These are phyloP conservation scores for Cyclospora cayetanensis DNA, from an alignment of 169 alveolate genomes.

Conservation along the genomic window DNA sequence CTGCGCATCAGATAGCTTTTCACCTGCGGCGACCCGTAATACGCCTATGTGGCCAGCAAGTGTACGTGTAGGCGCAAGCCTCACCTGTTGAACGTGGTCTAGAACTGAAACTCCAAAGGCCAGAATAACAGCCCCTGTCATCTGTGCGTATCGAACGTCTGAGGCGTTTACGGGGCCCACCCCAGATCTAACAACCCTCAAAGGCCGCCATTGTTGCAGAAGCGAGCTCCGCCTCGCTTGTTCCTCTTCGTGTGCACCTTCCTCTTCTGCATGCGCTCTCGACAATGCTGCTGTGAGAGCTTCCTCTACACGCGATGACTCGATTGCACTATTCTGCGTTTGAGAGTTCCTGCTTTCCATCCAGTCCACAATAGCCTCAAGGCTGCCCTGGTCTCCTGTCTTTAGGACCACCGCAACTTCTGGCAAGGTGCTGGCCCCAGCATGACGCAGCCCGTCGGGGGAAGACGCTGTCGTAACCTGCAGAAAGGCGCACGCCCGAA, in stretches of 20 bases:
- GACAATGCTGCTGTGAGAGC: neutral
- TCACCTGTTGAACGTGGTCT: conserved; percentile 35
- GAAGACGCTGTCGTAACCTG: neutral
- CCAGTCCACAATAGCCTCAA: conserved; percentile 50
- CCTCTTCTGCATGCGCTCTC: neutral
- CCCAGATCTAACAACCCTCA: conserved; percentile 22
- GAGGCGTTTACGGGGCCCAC: conserved; percentile 59
- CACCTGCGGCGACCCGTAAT: too few relatives aligned
- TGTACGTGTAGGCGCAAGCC: neutral
- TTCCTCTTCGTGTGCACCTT: neutral
- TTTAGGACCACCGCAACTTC: conserved; percentile 35
- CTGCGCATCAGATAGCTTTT: too few relatives aligned
- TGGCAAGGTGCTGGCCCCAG: neutral
- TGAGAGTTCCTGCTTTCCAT: neutral
- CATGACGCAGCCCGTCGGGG: neutral
- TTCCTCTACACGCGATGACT: neutral
- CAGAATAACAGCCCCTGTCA: conserved; percentile 15
- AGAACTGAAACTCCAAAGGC: conserved; percentile 39
- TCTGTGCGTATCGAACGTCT: conserved; percentile 10
- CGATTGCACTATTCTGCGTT: neutral
- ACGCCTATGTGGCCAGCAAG: neutral
- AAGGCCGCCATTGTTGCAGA: conserved; percentile 40
- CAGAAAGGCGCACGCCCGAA: too few relatives aligned
- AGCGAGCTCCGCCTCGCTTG: neutral
- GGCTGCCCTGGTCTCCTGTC: conserved; percentile 64